Evolutionary conservation across 495 filamentous ascomycete genomes (phyloP), one percentile per base, ranked within the genome.

Genomic region (Penicillium chermesinum): DNA sequence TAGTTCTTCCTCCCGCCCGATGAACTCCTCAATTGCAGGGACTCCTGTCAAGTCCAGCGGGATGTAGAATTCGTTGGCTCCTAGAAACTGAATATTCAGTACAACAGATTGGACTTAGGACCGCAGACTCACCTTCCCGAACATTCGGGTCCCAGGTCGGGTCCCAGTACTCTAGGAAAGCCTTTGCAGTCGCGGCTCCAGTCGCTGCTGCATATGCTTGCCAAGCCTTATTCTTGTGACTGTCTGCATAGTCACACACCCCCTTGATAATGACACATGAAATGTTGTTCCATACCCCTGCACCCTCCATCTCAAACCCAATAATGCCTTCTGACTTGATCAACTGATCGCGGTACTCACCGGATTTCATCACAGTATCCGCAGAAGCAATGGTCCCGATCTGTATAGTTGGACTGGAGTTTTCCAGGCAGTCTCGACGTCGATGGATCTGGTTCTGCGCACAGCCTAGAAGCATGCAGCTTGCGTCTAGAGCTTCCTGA

Each of bases 291-390:
- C 63, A 69, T 13, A 74, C 22, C 1, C 72, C 72, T 15, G 72
- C 72, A 7, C 67, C 72, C 53, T 74, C 71, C 63, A 74, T 75
- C 35, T 75, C 71, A 39, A 71, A 58, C 30, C 64, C 68, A 22
- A 49, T 44, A 2, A 57, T 44, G 12, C 50, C 48, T 6, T 48
- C 32, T 33, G 45, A 38, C 38, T 42, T 7, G 14, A 44, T 39
- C 7, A 66, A 39, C 32, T 46, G 32, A 41, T 63, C 54, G 44
- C 63, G 56, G 9, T 27, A 21, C 17, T 19, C 20, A 20, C 45
- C 52, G 41, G 55, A 27, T 39, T 51, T 56, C 38, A 64, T 49
- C 10, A 64, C 58, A 32, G 52, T 39, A 32, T 64, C 62, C 12
- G 51, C 61, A 2, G 58, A 62, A 33, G 58, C 61, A 37, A 66